Evolutionary conservation across 2,329 filamentous ascomycete species (phyloP).

Genomic region (Cladosporium cucumerinum): DNA sequence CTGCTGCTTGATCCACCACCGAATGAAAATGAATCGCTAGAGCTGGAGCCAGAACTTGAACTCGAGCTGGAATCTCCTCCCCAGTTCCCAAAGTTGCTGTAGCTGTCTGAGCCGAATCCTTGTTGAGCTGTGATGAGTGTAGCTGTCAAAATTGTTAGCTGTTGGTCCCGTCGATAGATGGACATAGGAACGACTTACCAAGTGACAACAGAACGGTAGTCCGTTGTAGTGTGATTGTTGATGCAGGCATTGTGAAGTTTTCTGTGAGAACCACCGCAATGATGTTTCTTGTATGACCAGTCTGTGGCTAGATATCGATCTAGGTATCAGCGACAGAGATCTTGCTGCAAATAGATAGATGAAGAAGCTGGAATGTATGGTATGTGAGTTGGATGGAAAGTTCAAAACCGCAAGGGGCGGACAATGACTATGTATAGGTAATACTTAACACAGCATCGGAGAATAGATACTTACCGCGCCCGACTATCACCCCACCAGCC

Average conservation of each 20-base stretch:
- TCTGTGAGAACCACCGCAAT: not conserved
- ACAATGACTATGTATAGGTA: constrained; percentile 3
- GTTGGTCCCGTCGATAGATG: not conserved
- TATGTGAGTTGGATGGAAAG: not conserved
- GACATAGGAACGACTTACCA: not conserved
- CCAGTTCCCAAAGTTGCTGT: not conserved
- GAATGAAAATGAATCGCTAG: not conserved
- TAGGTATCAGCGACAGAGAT: not conserved
- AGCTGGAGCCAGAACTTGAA: constrained; percentile 1
- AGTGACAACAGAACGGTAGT: constrained; percentile 10
- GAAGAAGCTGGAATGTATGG: not conserved
- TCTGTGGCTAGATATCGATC: not conserved
- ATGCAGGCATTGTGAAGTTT: not conserved
- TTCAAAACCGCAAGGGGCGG: not conserved
- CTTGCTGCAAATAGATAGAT: not conserved
- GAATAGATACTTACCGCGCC: constrained; percentile 5
- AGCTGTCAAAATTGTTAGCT: not conserved
- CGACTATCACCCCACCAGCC: constrained; percentile 4
- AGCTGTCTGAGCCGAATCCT: constrained; percentile 14
- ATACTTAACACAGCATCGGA: not conserved
- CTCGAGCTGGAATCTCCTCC: not conserved
- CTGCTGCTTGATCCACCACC: not conserved
- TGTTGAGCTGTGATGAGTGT: constrained; percentile 9
- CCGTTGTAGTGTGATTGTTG: constrained; percentile 5
- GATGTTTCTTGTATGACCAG: not conserved